Evolutionary conservation across 495 filamentous ascomycete species (phyloP).

Genomic region (Pyrenula massariospora): DNA sequence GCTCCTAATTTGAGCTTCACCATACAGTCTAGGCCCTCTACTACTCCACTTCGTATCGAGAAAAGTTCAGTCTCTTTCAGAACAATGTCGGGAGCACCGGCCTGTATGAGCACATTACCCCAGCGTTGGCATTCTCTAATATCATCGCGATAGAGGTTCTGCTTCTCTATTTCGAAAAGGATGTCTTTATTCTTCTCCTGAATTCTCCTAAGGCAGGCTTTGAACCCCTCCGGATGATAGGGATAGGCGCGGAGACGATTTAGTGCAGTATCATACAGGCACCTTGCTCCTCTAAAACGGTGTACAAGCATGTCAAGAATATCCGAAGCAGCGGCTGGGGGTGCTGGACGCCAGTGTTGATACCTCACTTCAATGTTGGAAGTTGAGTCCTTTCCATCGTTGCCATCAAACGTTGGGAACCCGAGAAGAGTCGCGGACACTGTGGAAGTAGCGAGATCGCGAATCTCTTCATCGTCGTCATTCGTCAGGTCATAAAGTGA

Average conservation of each 20-base stretch:
- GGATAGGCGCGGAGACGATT: not conserved
- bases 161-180: conserved; percentile 79
- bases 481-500: conserved; percentile 53
- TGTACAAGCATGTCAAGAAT: not conserved
- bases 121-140: conserved; percentile 58
- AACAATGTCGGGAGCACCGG: not conserved
- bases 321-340: not conserved
- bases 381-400: not conserved
- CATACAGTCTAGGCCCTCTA: not conserved
- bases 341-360: not conserved
- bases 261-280: not conserved
- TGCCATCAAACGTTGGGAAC: conserved; percentile 21
- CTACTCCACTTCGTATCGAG: not conserved
- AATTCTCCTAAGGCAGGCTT: not conserved
- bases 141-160: conserved; percentile 80
- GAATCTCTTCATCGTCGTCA: conserved; percentile 86
- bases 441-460: conserved; percentile 47
- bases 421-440: conserved; percentile 19
- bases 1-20: not conserved
- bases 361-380: not conserved
- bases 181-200: conserved; percentile 50
- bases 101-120: conserved; percentile 32
- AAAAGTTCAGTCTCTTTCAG: not conserved
- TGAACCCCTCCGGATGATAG: not conserved
- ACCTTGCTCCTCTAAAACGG: not conserved